Conservation (phyloP, 2,329 filamentous ascomycete species). For the Calonectria pauciramosa region DNA sequence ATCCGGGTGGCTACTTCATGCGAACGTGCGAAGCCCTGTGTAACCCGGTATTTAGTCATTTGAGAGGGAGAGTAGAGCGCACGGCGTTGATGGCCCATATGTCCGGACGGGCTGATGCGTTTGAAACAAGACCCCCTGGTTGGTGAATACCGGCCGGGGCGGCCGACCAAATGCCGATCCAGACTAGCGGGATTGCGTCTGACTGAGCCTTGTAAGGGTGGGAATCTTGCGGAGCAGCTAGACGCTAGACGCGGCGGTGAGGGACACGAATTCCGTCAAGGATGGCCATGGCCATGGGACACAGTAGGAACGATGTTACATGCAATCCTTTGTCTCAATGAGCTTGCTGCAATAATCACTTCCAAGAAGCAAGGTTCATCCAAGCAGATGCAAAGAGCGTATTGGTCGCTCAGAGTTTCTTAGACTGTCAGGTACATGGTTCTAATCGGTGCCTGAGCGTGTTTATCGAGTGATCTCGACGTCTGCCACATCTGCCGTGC, state of each 20-base stretch:
- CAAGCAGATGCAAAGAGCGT: too few relatives aligned
- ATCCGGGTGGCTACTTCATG: neutral
- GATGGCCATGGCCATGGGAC: neutral
- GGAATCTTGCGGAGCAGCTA: neutral
- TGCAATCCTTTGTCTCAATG: neutral
- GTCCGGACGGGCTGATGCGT: neutral
- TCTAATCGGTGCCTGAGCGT: too few relatives aligned
- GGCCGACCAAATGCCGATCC: conserved; percentile 1
- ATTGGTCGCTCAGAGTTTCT: neutral
- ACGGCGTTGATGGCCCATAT: neutral
- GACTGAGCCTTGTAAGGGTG: neutral
- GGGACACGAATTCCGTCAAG: neutral
- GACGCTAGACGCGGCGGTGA: neutral
- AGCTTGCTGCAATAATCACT: neutral
- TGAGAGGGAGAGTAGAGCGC: neutral
- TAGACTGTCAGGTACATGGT: neutral
- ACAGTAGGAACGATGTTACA: neutral
- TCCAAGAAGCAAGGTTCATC: too few relatives aligned
- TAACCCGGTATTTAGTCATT: neutral
- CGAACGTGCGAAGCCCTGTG: neutral
- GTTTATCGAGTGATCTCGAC: neutral
- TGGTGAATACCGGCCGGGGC: neutral
- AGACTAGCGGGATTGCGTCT: neutral
- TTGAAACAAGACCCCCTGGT: neutral
- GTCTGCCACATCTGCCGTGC: neutral